Conservation (phyloP, 2,329 filamentous ascomycete genomes). For the Colletotrichum sp. region DNA sequence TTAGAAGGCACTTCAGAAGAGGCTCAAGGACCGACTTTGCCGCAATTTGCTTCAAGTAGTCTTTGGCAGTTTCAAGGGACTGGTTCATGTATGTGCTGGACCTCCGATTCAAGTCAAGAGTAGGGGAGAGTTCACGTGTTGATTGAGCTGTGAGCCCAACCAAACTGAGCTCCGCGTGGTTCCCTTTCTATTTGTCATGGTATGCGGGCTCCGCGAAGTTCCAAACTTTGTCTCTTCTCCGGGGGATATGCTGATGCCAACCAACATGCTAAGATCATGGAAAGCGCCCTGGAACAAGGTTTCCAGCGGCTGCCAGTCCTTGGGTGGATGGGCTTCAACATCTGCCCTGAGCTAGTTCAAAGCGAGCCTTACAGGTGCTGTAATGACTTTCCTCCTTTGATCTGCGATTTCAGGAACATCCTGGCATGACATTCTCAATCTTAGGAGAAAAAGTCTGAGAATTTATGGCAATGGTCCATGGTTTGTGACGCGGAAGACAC, state of each 20-base stretch:
- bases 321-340: neutral
- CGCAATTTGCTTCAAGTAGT: fast-evolving
- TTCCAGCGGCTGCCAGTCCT: neutral
- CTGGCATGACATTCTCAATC: neutral
- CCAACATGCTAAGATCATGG: neutral
- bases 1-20: neutral
- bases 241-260: neutral
- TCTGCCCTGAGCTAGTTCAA: neutral
- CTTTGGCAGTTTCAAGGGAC: neutral
- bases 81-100: neutral
- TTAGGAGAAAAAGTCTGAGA: neutral
- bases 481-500: fast-evolving
- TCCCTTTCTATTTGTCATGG: fast-evolving
- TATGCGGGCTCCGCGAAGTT: neutral
- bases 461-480: neutral
- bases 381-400: neutral
- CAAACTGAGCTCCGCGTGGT: neutral
- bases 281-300: fast-evolving
- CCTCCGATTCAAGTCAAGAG: neutral
- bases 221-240: neutral
- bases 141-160: neutral
- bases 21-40: neutral
- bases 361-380: neutral
- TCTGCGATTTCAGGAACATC: neutral
- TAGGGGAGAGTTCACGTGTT: neutral